Evolutionary conservation across 441 rosid genomes (phyloP), one percentile per base, ranked within the genome.

Genomic region (Euphorbia celastroides): DNA sequence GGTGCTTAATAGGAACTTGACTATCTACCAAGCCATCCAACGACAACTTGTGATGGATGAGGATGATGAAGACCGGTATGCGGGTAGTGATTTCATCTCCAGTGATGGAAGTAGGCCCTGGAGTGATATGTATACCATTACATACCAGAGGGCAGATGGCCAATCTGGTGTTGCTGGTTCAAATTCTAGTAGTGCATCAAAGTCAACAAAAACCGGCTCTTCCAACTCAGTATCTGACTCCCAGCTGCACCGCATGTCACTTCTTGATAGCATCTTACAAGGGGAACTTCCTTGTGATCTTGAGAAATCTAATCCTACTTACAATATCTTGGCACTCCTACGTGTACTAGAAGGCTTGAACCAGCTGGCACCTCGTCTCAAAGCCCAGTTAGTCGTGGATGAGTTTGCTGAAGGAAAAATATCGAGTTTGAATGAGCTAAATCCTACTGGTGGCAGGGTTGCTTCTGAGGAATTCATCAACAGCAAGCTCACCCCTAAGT

Each of bases 11-110:
- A 87, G 90, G 83, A 89, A 93, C 79, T 80, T 93, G 88, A 89
- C 99, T 14, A 93, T 96, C 55, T 96, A 93, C 78, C 99, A 96
- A 82, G 99, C 99, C 73, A 86, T 96, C 57, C 98, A 93, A 62
- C 86, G 93, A 50, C 98, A 93, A 75, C 92, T 86, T 77, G 96
- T 87, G 77, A 78, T 80, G 66, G 92, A 89, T 67, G 98, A 93
- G 71, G 98, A 90, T 64, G 98, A 93, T 7, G 98, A 93, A 70
- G 99, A 96, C 75, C 83, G 89, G 82, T 87, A 81, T 76, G 86
- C 79, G 66, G 85, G 92, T 75, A 84, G 82, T 76, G 99, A 96
- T 72, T 86, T 89, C 72, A 77, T 80, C 48, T 83, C 98, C 22
- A 87, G 98, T 72, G 99, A 93, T 72, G 98, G 98, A 72, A 86